Evolutionary conservation across 2,329 filamentous ascomycete species (phyloP).

Genomic region (Aspergillus texensis): DNA sequence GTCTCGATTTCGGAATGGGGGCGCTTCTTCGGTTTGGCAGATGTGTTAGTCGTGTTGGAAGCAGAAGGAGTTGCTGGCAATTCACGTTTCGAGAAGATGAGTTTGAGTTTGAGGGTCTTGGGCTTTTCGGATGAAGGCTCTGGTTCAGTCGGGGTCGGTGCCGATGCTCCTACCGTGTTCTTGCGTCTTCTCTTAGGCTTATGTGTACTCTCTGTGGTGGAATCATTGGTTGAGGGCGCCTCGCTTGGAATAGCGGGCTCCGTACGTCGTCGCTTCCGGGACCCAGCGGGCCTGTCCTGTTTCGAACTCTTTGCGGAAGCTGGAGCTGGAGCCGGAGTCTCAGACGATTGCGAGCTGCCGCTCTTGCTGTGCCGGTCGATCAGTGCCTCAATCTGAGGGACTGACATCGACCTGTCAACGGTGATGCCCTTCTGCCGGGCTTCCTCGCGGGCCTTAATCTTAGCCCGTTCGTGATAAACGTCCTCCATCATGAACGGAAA

Average conservation of each 20-base stretch:
- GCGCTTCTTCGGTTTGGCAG: constrained; percentile 19
- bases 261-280: constrained; percentile 23
- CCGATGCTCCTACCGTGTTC: constrained; percentile 1
- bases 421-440: constrained; percentile 24
- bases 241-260: constrained; percentile 2
- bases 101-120: constrained; percentile 18
- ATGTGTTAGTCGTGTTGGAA: neutral
- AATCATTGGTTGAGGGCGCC: constrained; percentile 1
- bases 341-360: neutral
- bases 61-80: neutral
- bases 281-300: constrained; percentile 9
- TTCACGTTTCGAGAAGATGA: constrained; percentile 16
- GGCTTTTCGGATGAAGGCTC: constrained; percentile 2
- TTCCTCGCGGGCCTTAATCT: constrained; percentile 26
- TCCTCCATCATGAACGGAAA: constrained; percentile 28
- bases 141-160: neutral
- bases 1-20: constrained; percentile 19
- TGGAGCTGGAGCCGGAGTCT: neutral
- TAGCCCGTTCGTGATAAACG: constrained; percentile 24
- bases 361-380: constrained; percentile 21
- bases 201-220: constrained; percentile 1
- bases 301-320: neutral
- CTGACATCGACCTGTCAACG: constrained; percentile 21
- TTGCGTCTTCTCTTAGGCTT: constrained; percentile 20
- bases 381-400: constrained; percentile 22